Evolutionary conservation across 2,329 filamentous ascomycete species (phyloP).

Genomic region (Mollisiaceae sp.): DNA sequence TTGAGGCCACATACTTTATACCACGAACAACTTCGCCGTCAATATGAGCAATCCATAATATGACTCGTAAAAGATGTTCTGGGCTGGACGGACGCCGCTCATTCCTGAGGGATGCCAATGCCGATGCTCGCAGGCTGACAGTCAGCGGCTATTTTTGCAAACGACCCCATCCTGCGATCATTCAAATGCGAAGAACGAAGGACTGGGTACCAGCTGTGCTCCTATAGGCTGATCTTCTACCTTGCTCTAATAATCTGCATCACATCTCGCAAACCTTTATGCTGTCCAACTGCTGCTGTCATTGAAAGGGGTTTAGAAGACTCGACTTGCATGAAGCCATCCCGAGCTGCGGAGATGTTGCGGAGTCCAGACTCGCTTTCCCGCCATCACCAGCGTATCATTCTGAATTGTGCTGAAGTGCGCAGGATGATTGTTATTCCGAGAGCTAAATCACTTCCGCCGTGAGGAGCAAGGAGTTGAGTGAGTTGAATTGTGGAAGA

Average conservation of each 20-base stretch:
- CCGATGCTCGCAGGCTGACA: not conserved
- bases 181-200: not conserved
- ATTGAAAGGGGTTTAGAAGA: not conserved
- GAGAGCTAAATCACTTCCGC: not conserved
- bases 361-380: not conserved
- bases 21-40: not conserved
- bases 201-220: not conserved
- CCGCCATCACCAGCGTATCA: not conserved
- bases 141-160: not conserved
- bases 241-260: not conserved
- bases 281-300: not conserved
- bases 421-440: constrained; percentile 13
- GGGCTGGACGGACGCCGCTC: not conserved
- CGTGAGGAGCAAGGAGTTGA: not conserved
- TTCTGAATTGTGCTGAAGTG: not conserved
- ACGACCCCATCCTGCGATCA: not conserved
- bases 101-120: not conserved
- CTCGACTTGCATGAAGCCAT: constrained; percentile 3
- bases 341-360: not conserved
- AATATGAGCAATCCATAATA: not conserved
- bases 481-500: constrained; percentile 2
- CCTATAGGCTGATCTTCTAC: not conserved
- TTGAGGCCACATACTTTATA: no score
- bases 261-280: not conserved
- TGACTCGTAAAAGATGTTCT: not conserved